phyloP scores from a whole-genome alignment of 345 rosid species.

The Salix suchowensis region DNA sequence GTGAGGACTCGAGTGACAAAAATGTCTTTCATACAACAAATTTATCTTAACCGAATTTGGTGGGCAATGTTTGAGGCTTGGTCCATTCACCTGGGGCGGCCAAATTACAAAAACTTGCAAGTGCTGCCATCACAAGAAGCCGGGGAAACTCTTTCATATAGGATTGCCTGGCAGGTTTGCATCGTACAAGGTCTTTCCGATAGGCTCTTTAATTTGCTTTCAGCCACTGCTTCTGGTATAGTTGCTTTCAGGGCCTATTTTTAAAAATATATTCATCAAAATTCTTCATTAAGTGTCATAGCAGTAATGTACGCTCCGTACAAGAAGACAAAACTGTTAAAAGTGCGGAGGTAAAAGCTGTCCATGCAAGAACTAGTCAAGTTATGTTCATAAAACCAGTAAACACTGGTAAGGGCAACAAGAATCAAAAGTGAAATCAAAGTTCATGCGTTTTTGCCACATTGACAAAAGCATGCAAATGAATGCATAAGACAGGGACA shows the following conservation, averaged over 20 bases:
- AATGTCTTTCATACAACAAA: no score
- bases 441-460: neutral
- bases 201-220: conserved; percentile 10
- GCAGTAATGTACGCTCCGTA: neutral
- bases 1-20: no score
- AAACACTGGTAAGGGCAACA: neutral
- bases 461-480: neutral
- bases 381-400: neutral
- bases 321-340: neutral
- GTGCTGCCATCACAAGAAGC: neutral
- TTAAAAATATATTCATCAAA: neutral
- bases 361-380: neutral
- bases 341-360: neutral
- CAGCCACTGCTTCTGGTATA: neutral
- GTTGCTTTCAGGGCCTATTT: neutral
- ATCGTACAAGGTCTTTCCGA: neutral
- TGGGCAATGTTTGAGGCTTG: neutral
- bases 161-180: neutral
- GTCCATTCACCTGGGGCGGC: neutral
- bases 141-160: neutral
- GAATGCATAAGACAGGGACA: neutral
- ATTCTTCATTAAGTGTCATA: neutral
- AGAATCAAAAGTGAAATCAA: neutral
- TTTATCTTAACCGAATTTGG: no score
- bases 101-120: neutral